Base-by-base conservation (phyloP, 805 yeast species). In the Starmerella gropengiesseri region DNA sequence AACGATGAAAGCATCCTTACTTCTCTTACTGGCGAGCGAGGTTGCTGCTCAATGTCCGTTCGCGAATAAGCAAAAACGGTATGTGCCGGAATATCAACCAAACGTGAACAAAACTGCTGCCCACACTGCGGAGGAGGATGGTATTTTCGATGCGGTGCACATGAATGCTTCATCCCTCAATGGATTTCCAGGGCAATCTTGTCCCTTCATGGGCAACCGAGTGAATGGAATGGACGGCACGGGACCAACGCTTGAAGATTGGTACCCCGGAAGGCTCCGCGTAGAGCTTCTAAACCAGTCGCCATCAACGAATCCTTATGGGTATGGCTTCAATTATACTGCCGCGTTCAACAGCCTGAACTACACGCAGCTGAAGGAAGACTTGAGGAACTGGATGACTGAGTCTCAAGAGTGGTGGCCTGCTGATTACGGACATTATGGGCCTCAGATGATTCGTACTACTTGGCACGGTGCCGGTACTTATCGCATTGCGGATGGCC, bases 401-500 rank as follows among this genome's bases (percentile, higher is more conserved):
- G 42, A 36, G 23, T 40, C 45, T 6, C 52, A 48, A 32, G 35
- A 37, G 13, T 48, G 52, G 52, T 48, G 52, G 52, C 52, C 52
- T 20, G 50, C 49, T 12, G 52, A 48, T 38, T 48, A 48, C 31
- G 52, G 52, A 12, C 26, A 42, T 37, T 48, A 48, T 38, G 52
- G 45, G 8, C 52, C 52, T 5, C 50, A 39, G 32, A 29, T 46
- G 40, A 31, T 48, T 18, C 52, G 52, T 14, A 46, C 50, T 17
- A 34, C 50, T 7, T 48, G 52, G 52, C 52, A 48, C 43, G 44
- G 33, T 13, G 52, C 52, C 26, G 52, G 52, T 22, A 48, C 52
- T 11, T 48, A 48, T 45, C 52, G 52, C 19, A 46, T 46, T 28
- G 45, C 48, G 17, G 52, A 48, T 20, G 52, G 52, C 16, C 52